Conservation (phyloP, 2,329 filamentous ascomycete genomes). For the Ophiostoma sp. region DNA sequence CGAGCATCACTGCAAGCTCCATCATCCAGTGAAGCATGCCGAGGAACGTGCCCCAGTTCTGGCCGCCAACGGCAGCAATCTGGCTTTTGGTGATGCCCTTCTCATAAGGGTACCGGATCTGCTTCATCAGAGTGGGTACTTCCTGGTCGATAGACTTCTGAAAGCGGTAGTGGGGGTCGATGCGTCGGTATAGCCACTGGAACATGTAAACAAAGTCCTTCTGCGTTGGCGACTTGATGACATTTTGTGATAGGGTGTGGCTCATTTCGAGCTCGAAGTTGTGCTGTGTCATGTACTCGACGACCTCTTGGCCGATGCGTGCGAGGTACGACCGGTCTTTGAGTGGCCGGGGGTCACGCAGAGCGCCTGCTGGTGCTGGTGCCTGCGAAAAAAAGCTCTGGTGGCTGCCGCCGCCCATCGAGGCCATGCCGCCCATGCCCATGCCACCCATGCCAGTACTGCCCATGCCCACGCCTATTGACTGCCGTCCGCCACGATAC, state of each 20-base stretch:
- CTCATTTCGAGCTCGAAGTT: slow-evolving; percentile 99
- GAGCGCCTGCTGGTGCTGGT: slow-evolving; percentile 73
- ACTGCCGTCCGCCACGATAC: slow-evolving; percentile 59
- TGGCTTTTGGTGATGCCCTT: slow-evolving; percentile 95
- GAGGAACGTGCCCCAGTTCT: slow-evolving; percentile 94
- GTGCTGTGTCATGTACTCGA: slow-evolving; percentile 86
- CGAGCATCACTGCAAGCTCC: slow-evolving; percentile 91
- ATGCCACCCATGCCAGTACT: slow-evolving; percentile 48
- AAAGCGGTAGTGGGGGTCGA: slow-evolving; percentile 90
- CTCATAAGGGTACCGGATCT: slow-evolving; percentile 90
- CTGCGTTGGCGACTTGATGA: slow-evolving; percentile 88
- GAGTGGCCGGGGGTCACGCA: slow-evolving; percentile 78
- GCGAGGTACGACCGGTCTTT: slow-evolving; percentile 74
- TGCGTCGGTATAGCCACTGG: slow-evolving; percentile 93
- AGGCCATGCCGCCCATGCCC: slow-evolving; percentile 59
- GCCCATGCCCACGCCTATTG: slow-evolving; percentile 56
- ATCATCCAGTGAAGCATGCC: slow-evolving; percentile 98
- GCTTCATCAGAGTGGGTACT: slow-evolving; percentile 85
- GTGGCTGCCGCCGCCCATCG: slow-evolving; percentile 45
- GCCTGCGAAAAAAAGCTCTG: slow-evolving; percentile 94
- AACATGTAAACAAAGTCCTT: slow-evolving; percentile 99
- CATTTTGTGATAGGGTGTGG: slow-evolving; percentile 83
- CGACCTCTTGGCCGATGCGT: slow-evolving; percentile 78
- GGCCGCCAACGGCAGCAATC: slow-evolving; percentile 87
- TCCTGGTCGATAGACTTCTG: slow-evolving; percentile 94